Conservation (phyloP, 2,329 filamentous ascomycete species). For the Chrysoporthe austroafricana region DNA sequence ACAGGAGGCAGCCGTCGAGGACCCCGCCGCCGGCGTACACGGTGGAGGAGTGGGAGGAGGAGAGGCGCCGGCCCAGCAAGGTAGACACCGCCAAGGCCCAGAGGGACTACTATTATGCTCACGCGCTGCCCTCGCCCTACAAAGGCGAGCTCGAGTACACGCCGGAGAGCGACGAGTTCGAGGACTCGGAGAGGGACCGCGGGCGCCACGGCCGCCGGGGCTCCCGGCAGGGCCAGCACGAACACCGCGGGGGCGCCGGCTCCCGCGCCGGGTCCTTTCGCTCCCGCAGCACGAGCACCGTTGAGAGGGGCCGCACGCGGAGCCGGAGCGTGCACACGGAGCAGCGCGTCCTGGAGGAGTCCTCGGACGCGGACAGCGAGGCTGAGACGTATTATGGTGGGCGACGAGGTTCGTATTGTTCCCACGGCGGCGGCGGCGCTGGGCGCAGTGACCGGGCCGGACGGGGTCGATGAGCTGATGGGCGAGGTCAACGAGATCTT, state of each 20-base stretch:
- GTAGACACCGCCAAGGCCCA: slow-evolving; percentile 27
- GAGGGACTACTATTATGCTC: slow-evolving; percentile 27
- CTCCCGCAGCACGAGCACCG: slow-evolving; percentile 22
- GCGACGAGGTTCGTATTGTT: slow-evolving; percentile 13
- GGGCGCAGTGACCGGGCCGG: background rate
- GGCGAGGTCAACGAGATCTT: slow-evolving; percentile 7
- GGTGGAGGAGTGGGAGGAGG: slow-evolving; percentile 24
- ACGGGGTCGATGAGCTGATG: background rate
- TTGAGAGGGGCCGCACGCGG: slow-evolving; percentile 24
- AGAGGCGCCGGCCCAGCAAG: slow-evolving; percentile 16
- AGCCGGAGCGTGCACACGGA: slow-evolving; percentile 27
- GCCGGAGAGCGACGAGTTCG: slow-evolving; percentile 19
- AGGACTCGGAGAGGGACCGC: slow-evolving; percentile 15
- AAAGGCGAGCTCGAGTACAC: slow-evolving; percentile 29
- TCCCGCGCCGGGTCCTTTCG: slow-evolving; percentile 12
- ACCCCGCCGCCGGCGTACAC: slow-evolving; percentile 10
- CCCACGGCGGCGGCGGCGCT: background rate
- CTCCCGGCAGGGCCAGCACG: background rate
- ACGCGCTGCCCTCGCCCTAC: slow-evolving; percentile 26
- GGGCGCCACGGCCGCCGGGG: slow-evolving; percentile 3
- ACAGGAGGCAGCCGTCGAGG: slow-evolving; percentile 15
- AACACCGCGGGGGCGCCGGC: slow-evolving; percentile 2
- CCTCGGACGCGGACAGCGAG: slow-evolving; percentile 23
- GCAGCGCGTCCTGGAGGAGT: slow-evolving; percentile 17
- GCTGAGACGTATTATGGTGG: slow-evolving; percentile 16